These are phyloP conservation scores for Aspergillus alliaceus DNA, from an alignment of 2,329 filamentous ascomycete genomes.

Conservation along the genomic window DNA sequence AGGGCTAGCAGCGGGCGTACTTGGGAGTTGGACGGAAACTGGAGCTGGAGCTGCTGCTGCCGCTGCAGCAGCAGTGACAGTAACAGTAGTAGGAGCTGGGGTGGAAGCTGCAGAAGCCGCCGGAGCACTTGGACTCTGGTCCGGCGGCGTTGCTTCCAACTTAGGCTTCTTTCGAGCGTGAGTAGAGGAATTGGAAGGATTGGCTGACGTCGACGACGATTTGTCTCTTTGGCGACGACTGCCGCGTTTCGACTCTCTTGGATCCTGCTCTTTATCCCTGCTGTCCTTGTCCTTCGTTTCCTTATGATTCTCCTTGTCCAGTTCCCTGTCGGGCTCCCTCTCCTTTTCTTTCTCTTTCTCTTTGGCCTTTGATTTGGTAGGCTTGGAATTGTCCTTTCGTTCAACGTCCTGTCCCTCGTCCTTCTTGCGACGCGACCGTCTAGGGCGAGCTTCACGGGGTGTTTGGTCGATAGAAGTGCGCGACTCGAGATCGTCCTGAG, in stretches of 20 bases:
- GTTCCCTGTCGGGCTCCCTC: conserved; percentile 22
- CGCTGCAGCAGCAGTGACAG: conserved; percentile 1
- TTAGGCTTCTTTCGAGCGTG: conserved; percentile 51
- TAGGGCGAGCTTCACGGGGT: conserved; percentile 29
- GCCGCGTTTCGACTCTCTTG: conserved; percentile 26
- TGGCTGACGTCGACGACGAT: conserved; percentile 26
- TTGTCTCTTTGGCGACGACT: conserved; percentile 38
- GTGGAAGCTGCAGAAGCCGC: conserved; percentile 4
- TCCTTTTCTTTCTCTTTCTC: conserved; percentile 21
- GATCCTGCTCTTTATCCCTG: conserved; percentile 10
- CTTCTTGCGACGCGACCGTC: conserved; percentile 45
- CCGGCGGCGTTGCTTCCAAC: conserved; percentile 31
- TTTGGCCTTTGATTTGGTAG: conserved; percentile 22
- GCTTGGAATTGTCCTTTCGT: conserved; percentile 28
- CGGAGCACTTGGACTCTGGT: conserved; percentile 6
- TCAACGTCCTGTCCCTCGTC: conserved; percentile 33
- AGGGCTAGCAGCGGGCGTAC: conserved; percentile 13
- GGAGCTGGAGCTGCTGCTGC: conserved; percentile 6
- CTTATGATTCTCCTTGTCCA: conserved; percentile 17
- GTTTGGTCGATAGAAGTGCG: conserved; percentile 21
- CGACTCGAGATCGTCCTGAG: conserved; percentile 28
- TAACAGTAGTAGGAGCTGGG: neutral
- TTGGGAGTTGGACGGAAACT: conserved; percentile 15
- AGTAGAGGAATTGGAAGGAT: conserved; percentile 10
- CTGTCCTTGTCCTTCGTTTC: conserved; percentile 14